A percentile compares a stretch with the other conserved stretches of the same genome.
phyloP scores from a whole-genome alignment of 1,284 basidiomycete genomes.

The Testicularia cyperi region DNA sequence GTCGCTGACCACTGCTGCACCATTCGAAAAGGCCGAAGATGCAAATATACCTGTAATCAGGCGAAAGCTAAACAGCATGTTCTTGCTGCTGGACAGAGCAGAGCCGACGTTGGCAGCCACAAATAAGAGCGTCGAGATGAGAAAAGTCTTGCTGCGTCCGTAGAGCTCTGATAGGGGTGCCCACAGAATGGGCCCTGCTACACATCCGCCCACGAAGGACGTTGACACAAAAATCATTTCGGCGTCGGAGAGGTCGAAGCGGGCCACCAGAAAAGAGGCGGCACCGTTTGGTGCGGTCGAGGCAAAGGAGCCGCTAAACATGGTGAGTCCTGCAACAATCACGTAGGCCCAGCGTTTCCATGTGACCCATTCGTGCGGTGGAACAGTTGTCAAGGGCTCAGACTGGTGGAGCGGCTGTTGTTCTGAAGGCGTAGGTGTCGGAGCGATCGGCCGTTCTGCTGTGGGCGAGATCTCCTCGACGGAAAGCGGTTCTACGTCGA shows the following conservation, averaged over 20 bases:
- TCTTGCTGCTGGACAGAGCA: slow-evolving; percentile 17
- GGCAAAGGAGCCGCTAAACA: slow-evolving; percentile 35
- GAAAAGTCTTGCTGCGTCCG: slow-evolving; percentile 6
- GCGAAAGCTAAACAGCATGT: slow-evolving; percentile 15
- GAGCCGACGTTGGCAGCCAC: slow-evolving; percentile 17
- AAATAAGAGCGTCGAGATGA: slow-evolving; percentile 12
- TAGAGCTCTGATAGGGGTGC: slow-evolving; percentile 33
- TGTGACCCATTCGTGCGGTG: no score
- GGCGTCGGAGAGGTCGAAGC: slow-evolving; percentile 12
- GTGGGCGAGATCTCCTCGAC: no score
- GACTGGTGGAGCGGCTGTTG: no score
- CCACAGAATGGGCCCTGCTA: slow-evolving; percentile 33
- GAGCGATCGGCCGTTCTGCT: no score
- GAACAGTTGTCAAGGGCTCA: no score
- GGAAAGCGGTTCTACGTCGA: no score
- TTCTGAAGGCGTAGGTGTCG: no score
- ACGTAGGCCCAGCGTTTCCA: slow-evolving; percentile 11
- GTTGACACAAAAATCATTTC: slow-evolving; percentile 22
- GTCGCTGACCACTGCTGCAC: slow-evolving; percentile 29
- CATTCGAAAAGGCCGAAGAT: slow-evolving; percentile 34
- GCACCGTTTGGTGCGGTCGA: slow-evolving; percentile 33
- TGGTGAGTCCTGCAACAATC: slow-evolving; percentile 17
- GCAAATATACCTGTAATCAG: slow-evolving; percentile 28
- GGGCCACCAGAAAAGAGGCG: slow-evolving; percentile 4
- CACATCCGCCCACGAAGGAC: slow-evolving; percentile 35